Percentiles rank a stretch among this genome's conserved stretches.
Conservation (phyloP, 306 rosid species). For the apple (Malus domestica) region ASM211411v1 NC_041798.1:10857001-10857500, state of each 20-base stretch:
- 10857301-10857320: too few species aligned
- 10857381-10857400: not conserved
- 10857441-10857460: slow-evolving; percentile 4
- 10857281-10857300: not conserved
- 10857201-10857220: not conserved
- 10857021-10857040: too few species aligned
- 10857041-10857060: not conserved
- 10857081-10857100: not conserved
- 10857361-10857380: too few species aligned
- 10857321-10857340: too few species aligned
- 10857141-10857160: not conserved
- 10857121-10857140: slow-evolving; percentile 8
- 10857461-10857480: not conserved
- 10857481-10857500: slow-evolving; percentile 8
- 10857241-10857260: not conserved
- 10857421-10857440: not conserved
- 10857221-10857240: not conserved
- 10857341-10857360: not conserved
- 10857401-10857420: too few species aligned
- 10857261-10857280: too few species aligned
- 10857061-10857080: not conserved
- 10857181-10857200: not conserved
- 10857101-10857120: slow-evolving; percentile 8
- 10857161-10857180: not conserved
- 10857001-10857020: too few species aligned